Base-by-base conservation (phyloP, 176 grass and related monocot species). In the Ananas comosus region DNA sequence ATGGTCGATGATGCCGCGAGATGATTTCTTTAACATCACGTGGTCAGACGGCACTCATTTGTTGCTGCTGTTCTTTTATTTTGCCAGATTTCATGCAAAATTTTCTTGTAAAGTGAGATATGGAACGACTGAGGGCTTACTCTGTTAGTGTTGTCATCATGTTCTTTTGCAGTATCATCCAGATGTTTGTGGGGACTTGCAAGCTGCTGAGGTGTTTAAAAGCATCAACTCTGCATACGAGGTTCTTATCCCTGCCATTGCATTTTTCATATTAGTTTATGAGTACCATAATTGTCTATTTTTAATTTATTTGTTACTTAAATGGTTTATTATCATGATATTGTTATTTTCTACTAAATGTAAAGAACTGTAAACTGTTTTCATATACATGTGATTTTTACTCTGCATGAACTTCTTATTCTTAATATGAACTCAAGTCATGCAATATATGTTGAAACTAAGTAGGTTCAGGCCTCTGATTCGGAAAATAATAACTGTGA, bases 131-230 rank as follows among this genome's bases (percentile, higher is more conserved):
- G 53, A 23, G 51, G 29, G n/a, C n/a, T 22, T 6, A 24, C 18
- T 22, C 9, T 76, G 27, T 66, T 51, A 8, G 1, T n/a, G 7
- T n/a, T 48, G 13, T 42, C 14, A 53, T 51, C 27, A 14, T 67
- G 53, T 56, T 24, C 49, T n/a, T 77, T 48, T 69, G 53, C 75
- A 77, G 75, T 63, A 77, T 61, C 75, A 77, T 69, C 75, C 75
- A 59, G 75, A 77, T 69, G 65, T 69, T 69, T 69, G 66, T 66
- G 69, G 56, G 52, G 66, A 69, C 49, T 77, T 77, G 75, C 75
- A 63, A 61, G 28, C 75, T 69, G 29, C 11, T 58, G 66, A 77
- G 65, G 21, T 69, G 52, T 77, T 77, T 77, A 77, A 69, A 42
- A 69, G 75, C 75, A 69, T 77, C 33, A 51, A 13, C 9, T 63